Base-by-base conservation (phyloP, 2,329 filamentous ascomycete species). In the Paecilomyces sp. region DNA sequence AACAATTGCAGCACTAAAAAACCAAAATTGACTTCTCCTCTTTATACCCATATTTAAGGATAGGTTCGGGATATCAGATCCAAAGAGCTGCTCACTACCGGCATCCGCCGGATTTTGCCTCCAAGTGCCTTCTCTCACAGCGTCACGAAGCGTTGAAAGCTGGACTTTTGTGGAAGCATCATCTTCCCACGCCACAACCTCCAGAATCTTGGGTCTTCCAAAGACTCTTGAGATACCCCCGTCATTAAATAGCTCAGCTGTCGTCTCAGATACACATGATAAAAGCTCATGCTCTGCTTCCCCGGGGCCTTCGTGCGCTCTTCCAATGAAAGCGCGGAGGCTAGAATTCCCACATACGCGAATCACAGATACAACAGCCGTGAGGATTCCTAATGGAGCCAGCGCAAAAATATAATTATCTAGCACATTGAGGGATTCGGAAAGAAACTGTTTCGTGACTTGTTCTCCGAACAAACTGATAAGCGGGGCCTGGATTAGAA, bases 361-460 rank as follows among this genome's bases (percentile, higher is more conserved):
- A 9, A 82, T 81, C 0, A 77, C 74, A 0, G 74, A 73, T 0
- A 80, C 75, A 0, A 81, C 68, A 0, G 71, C 71, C 0, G 79
- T 82, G 12, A 81, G 61, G 2, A 81, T 76, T 0, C 79, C 78
- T 1, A 82, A 58, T 0, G 80, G 80, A 0, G 73, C 78, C 55
- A 81, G 70, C 0, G 80, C 75, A n/a, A 83, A 73, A 3, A 80
- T 75, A 1, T 82, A 65, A 41, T 76, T 75, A 50, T 82, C 81
- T 0, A 76, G 64, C 54, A 72, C 67, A 1, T 68, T 72, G 2
- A 76, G 70, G 0, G 75, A 74, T 34, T 80, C 73, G 54, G 77
- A 80, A 25, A 82, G 71, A 57, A 79, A 82, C 63, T 82, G 79
- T 65, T 77, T 81, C 0, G 78, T 77, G 3, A 80, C 73, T 22